These are phyloP conservation scores for Gynandropsis gynandra DNA, from an alignment of 345 rosid species.

Conservation along the genomic window DNA sequence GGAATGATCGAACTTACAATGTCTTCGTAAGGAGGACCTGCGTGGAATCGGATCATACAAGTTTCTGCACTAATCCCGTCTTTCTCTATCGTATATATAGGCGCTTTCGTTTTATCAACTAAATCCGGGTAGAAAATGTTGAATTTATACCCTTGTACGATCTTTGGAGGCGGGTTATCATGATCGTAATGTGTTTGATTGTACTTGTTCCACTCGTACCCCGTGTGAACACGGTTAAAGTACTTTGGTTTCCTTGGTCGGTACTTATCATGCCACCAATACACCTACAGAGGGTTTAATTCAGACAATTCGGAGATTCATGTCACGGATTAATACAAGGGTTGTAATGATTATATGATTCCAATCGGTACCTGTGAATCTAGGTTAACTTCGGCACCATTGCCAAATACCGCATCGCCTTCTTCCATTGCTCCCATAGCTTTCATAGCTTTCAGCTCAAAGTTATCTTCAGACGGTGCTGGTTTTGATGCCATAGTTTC, in stretches of 20 bases:
- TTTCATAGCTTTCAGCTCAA: slow-evolving; percentile 84
- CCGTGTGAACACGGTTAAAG: slow-evolving; percentile 96
- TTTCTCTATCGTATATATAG: slow-evolving; percentile 64
- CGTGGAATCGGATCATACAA: slow-evolving; percentile 85
- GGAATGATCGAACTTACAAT: slow-evolving; percentile 43
- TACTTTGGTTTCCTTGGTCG: slow-evolving; percentile 92
- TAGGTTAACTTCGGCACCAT: slow-evolving; percentile 87
- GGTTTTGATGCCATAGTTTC: slow-evolving; percentile 73
- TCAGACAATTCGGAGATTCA: background rate
- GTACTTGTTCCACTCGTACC: slow-evolving; percentile 97
- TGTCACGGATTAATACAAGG: background rate
- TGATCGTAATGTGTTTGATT: slow-evolving; percentile 92
- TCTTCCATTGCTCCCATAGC: slow-evolving; percentile 95
- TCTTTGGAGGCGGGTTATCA: slow-evolving; percentile 94
- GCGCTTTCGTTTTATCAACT: slow-evolving; percentile 83
- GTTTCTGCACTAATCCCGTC: slow-evolving; percentile 78
- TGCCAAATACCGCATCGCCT: slow-evolving; percentile 89
- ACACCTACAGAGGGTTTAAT: slow-evolving; percentile 40
- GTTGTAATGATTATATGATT: background rate
- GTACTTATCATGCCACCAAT: slow-evolving; percentile 99
- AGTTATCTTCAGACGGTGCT: slow-evolving; percentile 62
- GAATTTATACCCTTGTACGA: slow-evolving; percentile 88
- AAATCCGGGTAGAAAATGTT: slow-evolving; percentile 94
- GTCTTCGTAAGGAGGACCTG: slow-evolving; percentile 93
- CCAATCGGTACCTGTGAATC: slow-evolving; percentile 58